Conservation (phyloP, 495 filamentous ascomycete species). For the Trichoderma reesei region DNA sequence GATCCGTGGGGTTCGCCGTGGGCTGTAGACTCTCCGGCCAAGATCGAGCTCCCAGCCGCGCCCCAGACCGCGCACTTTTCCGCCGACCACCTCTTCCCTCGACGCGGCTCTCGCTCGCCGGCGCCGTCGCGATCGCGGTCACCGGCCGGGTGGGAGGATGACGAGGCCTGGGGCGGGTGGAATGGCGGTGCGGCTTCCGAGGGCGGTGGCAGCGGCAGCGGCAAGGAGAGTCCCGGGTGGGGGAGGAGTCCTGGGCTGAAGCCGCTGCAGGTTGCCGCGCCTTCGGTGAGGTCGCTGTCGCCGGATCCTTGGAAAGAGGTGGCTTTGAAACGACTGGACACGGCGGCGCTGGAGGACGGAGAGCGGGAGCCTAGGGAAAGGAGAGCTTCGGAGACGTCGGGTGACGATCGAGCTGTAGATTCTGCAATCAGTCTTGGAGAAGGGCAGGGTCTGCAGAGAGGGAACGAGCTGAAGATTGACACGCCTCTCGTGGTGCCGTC, state of each 20-base stretch:
- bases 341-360: background rate
- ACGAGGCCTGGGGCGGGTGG: slow-evolving; percentile 10
- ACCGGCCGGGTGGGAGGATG: background rate
- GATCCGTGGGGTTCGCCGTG: slow-evolving; percentile 14
- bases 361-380: background rate
- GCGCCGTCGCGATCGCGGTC: background rate
- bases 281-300: slow-evolving; percentile 1
- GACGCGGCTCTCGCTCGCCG: background rate
- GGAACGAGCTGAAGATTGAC: background rate
- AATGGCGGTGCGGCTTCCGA: background rate
- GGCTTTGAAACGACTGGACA: background rate
- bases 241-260: slow-evolving; percentile 9
- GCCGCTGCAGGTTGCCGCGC: background rate
- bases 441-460: background rate
- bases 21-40: slow-evolving; percentile 1
- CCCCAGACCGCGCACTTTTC: slow-evolving; percentile 3
- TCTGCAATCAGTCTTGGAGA: slow-evolving; percentile 7
- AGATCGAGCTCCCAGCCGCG: slow-evolving; percentile 10
- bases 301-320: slow-evolving; percentile 8
- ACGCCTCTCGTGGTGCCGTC: background rate
- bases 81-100: background rate
- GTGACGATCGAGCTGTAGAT: background rate
- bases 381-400: background rate
- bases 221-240: slow-evolving; percentile 8
- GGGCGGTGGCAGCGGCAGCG: background rate